Conservation (phyloP, 345 rosid species). For the Garcia nutans region DNA sequence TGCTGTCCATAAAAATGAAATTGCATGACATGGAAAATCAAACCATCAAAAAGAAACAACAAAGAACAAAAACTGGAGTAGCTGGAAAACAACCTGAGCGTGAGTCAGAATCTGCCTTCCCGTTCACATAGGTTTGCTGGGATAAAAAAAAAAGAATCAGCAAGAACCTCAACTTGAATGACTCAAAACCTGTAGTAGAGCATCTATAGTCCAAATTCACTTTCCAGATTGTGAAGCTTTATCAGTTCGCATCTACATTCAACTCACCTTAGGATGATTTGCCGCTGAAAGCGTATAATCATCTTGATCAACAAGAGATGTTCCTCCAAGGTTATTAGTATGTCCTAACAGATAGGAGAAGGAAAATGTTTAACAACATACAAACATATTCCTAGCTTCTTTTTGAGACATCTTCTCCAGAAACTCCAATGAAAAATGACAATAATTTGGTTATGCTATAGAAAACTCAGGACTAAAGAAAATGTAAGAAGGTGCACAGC, state of each 20-base stretch:
- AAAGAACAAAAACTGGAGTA: slow-evolving; percentile 8
- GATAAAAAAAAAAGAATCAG: slow-evolving; percentile 13
- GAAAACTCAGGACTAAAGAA: background rate
- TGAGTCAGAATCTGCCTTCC: slow-evolving; percentile 48
- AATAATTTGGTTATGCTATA: background rate
- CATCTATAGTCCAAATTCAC: slow-evolving; percentile 12
- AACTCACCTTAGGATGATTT: slow-evolving; percentile 56
- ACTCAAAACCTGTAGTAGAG: slow-evolving; percentile 14
- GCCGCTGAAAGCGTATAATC: slow-evolving; percentile 37
- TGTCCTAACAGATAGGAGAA: slow-evolving; percentile 46
- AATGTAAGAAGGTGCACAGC: background rate
- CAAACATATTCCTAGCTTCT: background rate
- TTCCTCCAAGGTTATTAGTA: slow-evolving; percentile 33
- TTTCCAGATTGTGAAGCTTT: slow-evolving; percentile 5
- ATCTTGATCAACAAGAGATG: slow-evolving; percentile 48
- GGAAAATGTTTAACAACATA: slow-evolving; percentile 4
- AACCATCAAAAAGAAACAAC: slow-evolving; percentile 11
- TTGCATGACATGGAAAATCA: slow-evolving; percentile 19
- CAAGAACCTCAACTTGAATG: slow-evolving; percentile 7
- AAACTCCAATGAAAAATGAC: background rate
- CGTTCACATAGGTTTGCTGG: slow-evolving; percentile 63
- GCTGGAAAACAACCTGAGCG: slow-evolving; percentile 57
- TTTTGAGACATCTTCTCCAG: background rate
- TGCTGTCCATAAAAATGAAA: slow-evolving; percentile 46
- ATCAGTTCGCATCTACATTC: slow-evolving; percentile 9